Conservation (phyloP, 2,329 filamentous ascomycete genomes). For the Dendryphion nanum region DNA sequence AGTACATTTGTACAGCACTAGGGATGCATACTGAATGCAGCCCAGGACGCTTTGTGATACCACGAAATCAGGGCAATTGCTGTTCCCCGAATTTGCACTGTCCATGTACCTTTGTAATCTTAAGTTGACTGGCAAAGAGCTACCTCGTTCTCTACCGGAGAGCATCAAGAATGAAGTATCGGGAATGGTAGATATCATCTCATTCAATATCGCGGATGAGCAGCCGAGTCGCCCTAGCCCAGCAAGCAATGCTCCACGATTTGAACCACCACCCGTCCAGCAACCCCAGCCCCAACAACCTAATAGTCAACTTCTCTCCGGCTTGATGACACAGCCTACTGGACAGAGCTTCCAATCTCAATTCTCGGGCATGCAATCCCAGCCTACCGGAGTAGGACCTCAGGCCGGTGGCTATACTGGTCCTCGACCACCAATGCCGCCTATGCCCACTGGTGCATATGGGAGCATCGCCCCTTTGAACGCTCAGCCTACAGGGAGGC, state of each 20-base stretch:
- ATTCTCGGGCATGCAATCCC: slow-evolving; percentile 65
- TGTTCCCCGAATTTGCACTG: slow-evolving; percentile 96
- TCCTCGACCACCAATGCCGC: slow-evolving; percentile 73
- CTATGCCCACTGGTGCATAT: slow-evolving; percentile 63
- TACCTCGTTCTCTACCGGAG: slow-evolving; percentile 76
- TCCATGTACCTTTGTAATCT: slow-evolving; percentile 99
- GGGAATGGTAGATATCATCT: slow-evolving; percentile 99
- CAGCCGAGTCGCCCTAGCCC: slow-evolving; percentile 49
- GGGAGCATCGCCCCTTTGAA: slow-evolving; percentile 67
- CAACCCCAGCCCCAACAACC: slow-evolving; percentile 64
- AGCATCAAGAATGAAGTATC: slow-evolving; percentile 94
- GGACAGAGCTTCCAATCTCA: slow-evolving; percentile 59
- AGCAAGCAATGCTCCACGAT: slow-evolving; percentile 68
- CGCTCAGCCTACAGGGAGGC: slow-evolving; percentile 88
- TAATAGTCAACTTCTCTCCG: slow-evolving; percentile 60
- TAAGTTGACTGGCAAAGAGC: slow-evolving; percentile 79
- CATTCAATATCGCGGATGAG: slow-evolving; percentile 84
- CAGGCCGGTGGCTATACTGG: slow-evolving; percentile 79
- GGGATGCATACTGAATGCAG: slow-evolving; percentile 14
- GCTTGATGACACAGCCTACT: slow-evolving; percentile 54
- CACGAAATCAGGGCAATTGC: slow-evolving; percentile 90
- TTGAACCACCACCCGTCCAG: slow-evolving; percentile 56
- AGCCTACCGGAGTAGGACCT: slow-evolving; percentile 55
- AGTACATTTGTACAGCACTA: slow-evolving; percentile 15
- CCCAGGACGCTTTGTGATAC: slow-evolving; percentile 86